These are phyloP conservation scores for Saccharomyces hybrid DNA, from an alignment of 1,139 yeast genomes.

Conservation along the genomic window DNA sequence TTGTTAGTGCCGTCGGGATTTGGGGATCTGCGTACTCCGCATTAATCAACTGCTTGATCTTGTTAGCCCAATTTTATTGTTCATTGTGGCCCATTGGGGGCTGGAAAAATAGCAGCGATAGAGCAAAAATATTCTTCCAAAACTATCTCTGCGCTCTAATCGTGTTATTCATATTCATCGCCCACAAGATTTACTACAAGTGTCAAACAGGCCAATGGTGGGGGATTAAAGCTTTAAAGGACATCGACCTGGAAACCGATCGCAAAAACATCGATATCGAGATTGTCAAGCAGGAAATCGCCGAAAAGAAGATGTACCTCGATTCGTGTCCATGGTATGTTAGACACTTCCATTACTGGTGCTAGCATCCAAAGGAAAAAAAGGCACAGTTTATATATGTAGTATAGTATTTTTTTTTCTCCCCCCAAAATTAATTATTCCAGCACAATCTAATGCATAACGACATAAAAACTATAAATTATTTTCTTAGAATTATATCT, in stretches of 20 bases:
- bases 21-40: conserved; percentile 63
- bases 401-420: background rate
- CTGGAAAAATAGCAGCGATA: conserved; percentile 54
- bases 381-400: background rate
- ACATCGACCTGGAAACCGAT: conserved; percentile 47
- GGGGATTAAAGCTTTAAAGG: conserved; percentile 33
- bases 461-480: background rate
- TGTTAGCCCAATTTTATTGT: conserved; percentile 71
- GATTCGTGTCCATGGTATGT: conserved; percentile 28
- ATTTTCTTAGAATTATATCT: too few species aligned
- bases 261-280: conserved; percentile 41
- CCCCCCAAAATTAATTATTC: background rate
- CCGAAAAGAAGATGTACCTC: conserved; percentile 17
- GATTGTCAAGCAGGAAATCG: conserved; percentile 20
- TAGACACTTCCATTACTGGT: conserved; percentile 41
- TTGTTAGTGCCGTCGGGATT: conserved; percentile 59
- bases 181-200: conserved; percentile 42
- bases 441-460: background rate
- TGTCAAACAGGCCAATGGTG: conserved; percentile 37
- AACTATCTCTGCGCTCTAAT: conserved; percentile 46
- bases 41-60: conserved; percentile 49
- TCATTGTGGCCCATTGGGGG: conserved; percentile 80
- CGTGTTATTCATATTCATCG: conserved; percentile 39
- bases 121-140: conserved; percentile 39
- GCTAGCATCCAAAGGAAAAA: conserved; percentile 27